Percentiles rank a stretch among this genome's conserved stretches.
Conservation (phyloP, 495 filamentous ascomycete species). For the Pyrenula aspistea region DNA sequence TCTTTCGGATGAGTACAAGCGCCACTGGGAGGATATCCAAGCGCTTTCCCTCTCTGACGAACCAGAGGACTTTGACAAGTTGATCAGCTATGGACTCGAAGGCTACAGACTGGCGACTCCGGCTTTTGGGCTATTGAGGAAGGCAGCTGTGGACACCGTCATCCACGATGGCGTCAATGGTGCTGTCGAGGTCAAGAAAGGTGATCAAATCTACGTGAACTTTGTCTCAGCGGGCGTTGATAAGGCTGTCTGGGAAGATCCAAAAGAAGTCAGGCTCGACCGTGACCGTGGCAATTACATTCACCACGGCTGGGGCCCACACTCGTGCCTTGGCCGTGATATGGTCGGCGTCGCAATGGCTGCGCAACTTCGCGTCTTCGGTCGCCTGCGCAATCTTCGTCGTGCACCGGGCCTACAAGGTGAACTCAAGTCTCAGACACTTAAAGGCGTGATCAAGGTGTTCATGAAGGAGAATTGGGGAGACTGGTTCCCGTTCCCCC, state of each 20-base stretch:
- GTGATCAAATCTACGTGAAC: conserved; percentile 40
- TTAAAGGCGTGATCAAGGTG: conserved; percentile 44
- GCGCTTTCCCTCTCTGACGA: conserved; percentile 24
- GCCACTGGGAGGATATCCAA: conserved; percentile 47
- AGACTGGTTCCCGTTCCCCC: conserved; percentile 58
- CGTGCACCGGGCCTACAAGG: conserved; percentile 58
- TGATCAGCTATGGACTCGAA: conserved; percentile 1
- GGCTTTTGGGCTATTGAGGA: conserved; percentile 7
- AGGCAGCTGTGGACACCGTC: background rate
- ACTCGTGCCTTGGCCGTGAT: conserved; percentile 50
- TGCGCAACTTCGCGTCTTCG: conserved; percentile 51
- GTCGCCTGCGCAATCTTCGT: conserved; percentile 46
- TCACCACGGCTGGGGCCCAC: conserved; percentile 49
- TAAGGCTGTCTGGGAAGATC: conserved; percentile 52
- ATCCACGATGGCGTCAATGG: conserved; percentile 8
- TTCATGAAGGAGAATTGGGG: conserved; percentile 70
- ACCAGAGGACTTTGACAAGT: conserved; percentile 5
- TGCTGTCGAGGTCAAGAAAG: conserved; percentile 31
- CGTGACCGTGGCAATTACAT: conserved; percentile 59
- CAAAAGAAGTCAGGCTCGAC: conserved; percentile 49
- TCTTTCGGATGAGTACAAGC: conserved; percentile 40
- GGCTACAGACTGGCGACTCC: conserved; percentile 9
- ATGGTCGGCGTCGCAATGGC: conserved; percentile 50
- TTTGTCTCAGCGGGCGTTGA: conserved; percentile 47
- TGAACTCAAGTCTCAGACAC: conserved; percentile 57